A percentile compares a stretch with the other conserved stretches of the same genome.
These are phyloP conservation scores for Westerdykella ornata DNA, from an alignment of 2,329 filamentous ascomycete species.

Conservation along the genomic window DNA sequence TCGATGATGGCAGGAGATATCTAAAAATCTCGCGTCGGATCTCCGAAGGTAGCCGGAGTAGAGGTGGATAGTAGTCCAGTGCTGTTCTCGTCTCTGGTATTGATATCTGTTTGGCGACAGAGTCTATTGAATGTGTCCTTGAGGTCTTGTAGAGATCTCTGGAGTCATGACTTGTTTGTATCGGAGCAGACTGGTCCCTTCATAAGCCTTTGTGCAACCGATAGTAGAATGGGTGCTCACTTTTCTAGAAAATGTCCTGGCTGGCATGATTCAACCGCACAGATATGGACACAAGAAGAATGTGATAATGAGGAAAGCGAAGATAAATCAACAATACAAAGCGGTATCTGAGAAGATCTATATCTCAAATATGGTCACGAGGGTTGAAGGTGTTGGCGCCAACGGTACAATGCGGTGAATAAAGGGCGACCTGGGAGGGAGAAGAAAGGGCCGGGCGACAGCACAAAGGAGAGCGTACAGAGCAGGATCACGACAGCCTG, in stretches of 20 bases:
- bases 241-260: constrained; percentile 31
- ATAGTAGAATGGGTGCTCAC: constrained; percentile 17
- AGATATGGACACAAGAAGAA: constrained; percentile 1
- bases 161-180: constrained; percentile 15
- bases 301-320: neutral
- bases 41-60: constrained; percentile 36
- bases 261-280: constrained; percentile 22
- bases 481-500: constrained; percentile 3
- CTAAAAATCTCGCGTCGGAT: constrained; percentile 35
- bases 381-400: neutral
- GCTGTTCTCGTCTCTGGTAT: constrained; percentile 34
- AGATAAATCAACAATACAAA: too few species aligned
- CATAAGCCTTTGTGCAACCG: constrained; percentile 5
- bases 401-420: too few species aligned
- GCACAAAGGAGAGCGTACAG: constrained; percentile 15
- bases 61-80: constrained; percentile 31
- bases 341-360: neutral
- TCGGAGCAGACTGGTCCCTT: constrained; percentile 22
- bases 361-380: constrained; percentile 7
- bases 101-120: constrained; percentile 31
- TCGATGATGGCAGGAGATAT: constrained; percentile 34
- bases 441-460: neutral
- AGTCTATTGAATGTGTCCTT: constrained; percentile 24
- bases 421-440: neutral
- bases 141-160: constrained; percentile 23